Base-by-base conservation (phyloP, 345 rosid species). In the Capsella bursapastoris region DNA sequence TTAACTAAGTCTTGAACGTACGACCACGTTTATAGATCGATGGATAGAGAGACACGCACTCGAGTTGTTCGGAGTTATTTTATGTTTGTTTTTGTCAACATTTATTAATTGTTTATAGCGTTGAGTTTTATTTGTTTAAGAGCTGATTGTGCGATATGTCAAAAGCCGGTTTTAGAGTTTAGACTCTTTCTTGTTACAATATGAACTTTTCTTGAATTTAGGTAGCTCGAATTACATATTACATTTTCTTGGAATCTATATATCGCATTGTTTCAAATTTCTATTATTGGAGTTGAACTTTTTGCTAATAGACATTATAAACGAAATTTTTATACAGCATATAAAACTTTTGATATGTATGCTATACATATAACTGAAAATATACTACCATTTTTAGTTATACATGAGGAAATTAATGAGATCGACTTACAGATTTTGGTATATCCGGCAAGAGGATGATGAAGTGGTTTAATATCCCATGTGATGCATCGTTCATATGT, bases 81-180 rank as follows among this genome's bases (percentile, higher is more conserved):
- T 29, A 29, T 32, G 2, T 29, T 29, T 29, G 3, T 29, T 12
- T 63, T 72, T 64, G 77, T 73, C 70, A 62, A 62, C 68, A 62
- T 71, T 71, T 60, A 13, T 38, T 71, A 11, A 71, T 49, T 50
- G 38, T 48, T 50, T 41, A 40, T 62, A 16, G 22, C 44, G 44
- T 62, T 72, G 53, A 29, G 6, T 72, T 63, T 58, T 63, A 16
- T 27, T 72, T 32, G 35, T 32, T 32, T 53, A 29, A 18, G 51
- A 61, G 40, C 10, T 3, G 10, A 8, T 62, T 29, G 29, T 51
- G 44, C 34, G 11, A 43, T 41, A 62, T 52, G 37, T 41, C 63
- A 63, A 72, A 52, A 52, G 45, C 48, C 55, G 55, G 45, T 43
- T 63, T 18, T 8, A 5, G 31, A 31, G 8, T 51, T 47, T n/a